Base-by-base conservation (phyloP, 257 asterid species). In the Solanum lycopersicoides region DNA sequence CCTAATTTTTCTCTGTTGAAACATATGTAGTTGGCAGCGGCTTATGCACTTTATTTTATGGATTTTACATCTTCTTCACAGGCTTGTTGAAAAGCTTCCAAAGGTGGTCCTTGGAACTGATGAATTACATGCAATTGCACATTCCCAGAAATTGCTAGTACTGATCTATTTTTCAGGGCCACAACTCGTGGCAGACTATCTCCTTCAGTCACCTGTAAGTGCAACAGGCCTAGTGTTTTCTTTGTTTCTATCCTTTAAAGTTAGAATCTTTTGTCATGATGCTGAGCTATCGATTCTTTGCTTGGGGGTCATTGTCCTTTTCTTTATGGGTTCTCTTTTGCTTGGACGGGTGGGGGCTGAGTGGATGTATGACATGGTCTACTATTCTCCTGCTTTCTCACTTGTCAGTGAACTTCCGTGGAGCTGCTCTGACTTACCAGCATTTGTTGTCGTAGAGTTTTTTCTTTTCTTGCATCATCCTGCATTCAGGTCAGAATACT, bases 41-140 rank as follows among this genome's bases (percentile, higher is more conserved):
- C 45, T 53, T 85, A 60, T 66, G 69, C 82, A 63, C 65, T 85
- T 66, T 68, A 68, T 85, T 20, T n/a, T 28, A n/a, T 87, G 63
- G 53, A 66, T 53, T 32, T 11, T 75, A 71, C 20, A 59, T 87
- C 60, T 86, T 84, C 41, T 89, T 84, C 88, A 35, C 95, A 97
- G 99, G 94, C 93, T 97, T 89, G 89, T 96, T 90, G 97, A 96
- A 91, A 96, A 95, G 92, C 98, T 97, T 88, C 98, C 99, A 35
- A 95, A 92, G 89, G 93, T 92, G 85, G 92, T 97, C 76, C 90
- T 96, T 90, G 95, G 96, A 88, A 92, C 92, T 87, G 98, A 97
- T 87, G 99, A 95, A 89, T 87, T 95, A 83, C 87, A 89, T 89
- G 95, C 95, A 12, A 77, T 97, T 87, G 93, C 98, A 89, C 98